A percentile compares a stretch with the other conserved stretches of the same genome.
These are phyloP conservation scores for Annulohypoxylon truncatum DNA, from an alignment of 2,329 filamentous ascomycete species.

Conservation along the genomic window DNA sequence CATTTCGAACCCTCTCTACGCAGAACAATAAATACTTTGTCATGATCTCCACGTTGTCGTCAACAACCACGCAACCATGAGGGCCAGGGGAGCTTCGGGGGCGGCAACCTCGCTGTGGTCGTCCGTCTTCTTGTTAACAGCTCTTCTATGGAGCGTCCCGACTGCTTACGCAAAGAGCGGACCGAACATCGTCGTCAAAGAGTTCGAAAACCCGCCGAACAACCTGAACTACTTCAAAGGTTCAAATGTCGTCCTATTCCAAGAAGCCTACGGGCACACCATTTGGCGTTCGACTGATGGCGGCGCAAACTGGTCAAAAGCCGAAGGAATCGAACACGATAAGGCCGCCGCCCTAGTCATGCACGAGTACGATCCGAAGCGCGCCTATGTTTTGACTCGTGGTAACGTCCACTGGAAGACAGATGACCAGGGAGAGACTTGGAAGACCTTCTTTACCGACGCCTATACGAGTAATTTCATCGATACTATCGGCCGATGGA, in stretches of 20 bases:
- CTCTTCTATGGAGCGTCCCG: constrained; percentile 43
- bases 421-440: constrained; percentile 82
- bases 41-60: constrained; percentile 56
- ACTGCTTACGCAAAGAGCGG: constrained; percentile 66
- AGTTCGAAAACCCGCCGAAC: constrained; percentile 73
- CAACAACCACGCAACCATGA: constrained; percentile 62
- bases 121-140: constrained; percentile 52
- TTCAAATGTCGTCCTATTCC: constrained; percentile 82
- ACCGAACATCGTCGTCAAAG: constrained; percentile 72
- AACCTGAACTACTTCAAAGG: constrained; percentile 92
- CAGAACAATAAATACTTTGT: constrained; percentile 45
- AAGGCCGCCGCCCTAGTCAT: constrained; percentile 72
- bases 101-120: constrained; percentile 59
- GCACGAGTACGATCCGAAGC: constrained; percentile 81
- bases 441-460: constrained; percentile 77
- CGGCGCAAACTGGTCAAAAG: constrained; percentile 78
- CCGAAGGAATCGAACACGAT: constrained; percentile 73
- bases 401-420: constrained; percentile 83
- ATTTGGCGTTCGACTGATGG: constrained; percentile 85
- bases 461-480: constrained; percentile 66
- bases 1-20: background rate
- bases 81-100: constrained; percentile 60
- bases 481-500: constrained; percentile 56
- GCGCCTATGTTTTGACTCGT: constrained; percentile 82
- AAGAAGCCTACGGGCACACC: constrained; percentile 71